A percentile compares a stretch with the other conserved stretches of the same genome.
Evolutionary conservation across 225 moss, liverwort and hornwort species (phyloP).

Genomic region (Takakia lepidozioides): DNA sequence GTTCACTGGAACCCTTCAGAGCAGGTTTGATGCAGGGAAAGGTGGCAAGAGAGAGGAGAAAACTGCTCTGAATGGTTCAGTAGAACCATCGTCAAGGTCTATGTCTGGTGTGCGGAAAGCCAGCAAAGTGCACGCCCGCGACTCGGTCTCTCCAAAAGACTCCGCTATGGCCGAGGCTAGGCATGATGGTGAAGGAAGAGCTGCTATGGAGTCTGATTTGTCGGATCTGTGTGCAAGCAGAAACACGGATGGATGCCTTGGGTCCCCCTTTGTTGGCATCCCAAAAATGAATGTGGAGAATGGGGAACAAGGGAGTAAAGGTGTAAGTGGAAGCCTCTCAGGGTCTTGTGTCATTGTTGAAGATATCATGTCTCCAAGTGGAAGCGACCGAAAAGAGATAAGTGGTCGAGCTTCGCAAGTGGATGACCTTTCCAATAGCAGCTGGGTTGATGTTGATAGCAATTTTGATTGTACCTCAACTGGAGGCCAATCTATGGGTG

Average conservation of each 20-base stretch:
- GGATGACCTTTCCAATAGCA: slow-evolving; percentile 20
- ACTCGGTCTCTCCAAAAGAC: slow-evolving; percentile 42
- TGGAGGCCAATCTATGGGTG: slow-evolving; percentile 12
- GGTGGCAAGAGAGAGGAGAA: slow-evolving; percentile 35
- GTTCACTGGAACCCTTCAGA: slow-evolving; percentile 53
- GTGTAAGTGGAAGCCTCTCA: slow-evolving; percentile 20
- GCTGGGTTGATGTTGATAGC: slow-evolving; percentile 40
- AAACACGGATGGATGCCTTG: slow-evolving; percentile 42
- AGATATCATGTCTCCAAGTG: slow-evolving; percentile 10
- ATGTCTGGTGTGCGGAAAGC: slow-evolving; percentile 44
- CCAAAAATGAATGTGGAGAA: slow-evolving; percentile 45
- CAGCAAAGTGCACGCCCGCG: slow-evolving; percentile 42
- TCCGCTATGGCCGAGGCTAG: slow-evolving; percentile 17
- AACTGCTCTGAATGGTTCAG: slow-evolving; percentile 45
- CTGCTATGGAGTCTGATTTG: not conserved
- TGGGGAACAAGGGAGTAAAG: slow-evolving; percentile 18
- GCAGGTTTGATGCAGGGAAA: slow-evolving; percentile 46
- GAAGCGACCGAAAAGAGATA: not conserved
- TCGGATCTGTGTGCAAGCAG: too few relatives aligned
- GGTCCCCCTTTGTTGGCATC: slow-evolving; percentile 39
- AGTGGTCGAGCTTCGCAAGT: slow-evolving; percentile 13
- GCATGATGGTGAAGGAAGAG: slow-evolving; percentile 23
- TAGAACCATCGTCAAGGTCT: slow-evolving; percentile 38
- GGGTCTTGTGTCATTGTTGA: slow-evolving; percentile 41
- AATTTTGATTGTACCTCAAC: slow-evolving; percentile 27